Percentiles rank a stretch among this genome's conserved stretches.
These are phyloP conservation scores for Diospyros kaki DNA, from an alignment of 148 eudicot genomes.

Conservation along the genomic window DNA sequence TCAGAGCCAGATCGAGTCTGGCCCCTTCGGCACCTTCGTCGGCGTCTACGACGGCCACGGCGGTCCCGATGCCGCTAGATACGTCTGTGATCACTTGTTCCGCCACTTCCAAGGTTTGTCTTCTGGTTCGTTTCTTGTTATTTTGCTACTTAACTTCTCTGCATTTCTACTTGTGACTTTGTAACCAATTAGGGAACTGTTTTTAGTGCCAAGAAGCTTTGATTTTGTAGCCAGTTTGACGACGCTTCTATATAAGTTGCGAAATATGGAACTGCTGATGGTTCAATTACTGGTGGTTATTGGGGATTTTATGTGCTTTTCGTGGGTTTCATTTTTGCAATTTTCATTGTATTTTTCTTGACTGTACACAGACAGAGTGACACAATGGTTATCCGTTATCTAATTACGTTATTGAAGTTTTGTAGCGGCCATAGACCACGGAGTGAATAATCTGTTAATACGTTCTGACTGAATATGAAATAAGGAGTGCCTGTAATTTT, in stretches of 20 bases:
- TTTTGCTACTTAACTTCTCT: background rate
- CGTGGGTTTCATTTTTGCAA: no score
- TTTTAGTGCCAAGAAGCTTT: background rate
- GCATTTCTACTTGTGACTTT: background rate
- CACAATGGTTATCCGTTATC: background rate
- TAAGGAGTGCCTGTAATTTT: constrained; percentile 3
- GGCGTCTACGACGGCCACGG: constrained; percentile 82
- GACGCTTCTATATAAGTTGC: no score
- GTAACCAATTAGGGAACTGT: background rate
- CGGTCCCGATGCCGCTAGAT: constrained; percentile 65
- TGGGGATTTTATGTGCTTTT: no score
- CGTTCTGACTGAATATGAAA: background rate
- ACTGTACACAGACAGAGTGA: no score
- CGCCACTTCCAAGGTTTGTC: constrained; percentile 48
- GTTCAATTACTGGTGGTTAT: no score
- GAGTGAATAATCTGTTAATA: background rate
- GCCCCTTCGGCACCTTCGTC: constrained; percentile 54
- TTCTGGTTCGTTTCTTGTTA: background rate
- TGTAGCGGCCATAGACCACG: background rate
- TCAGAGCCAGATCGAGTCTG: constrained; percentile 60
- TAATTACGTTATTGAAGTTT: background rate
- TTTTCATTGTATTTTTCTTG: no score
- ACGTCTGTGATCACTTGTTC: constrained; percentile 53
- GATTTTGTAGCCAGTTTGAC: no score
- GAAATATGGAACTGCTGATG: background rate